A percentile compares a stretch with the other conserved stretches of the same genome.
These are phyloP conservation scores for Carpinus fangiana DNA, from an alignment of 306 rosid genomes.

Conservation along the genomic window DNA sequence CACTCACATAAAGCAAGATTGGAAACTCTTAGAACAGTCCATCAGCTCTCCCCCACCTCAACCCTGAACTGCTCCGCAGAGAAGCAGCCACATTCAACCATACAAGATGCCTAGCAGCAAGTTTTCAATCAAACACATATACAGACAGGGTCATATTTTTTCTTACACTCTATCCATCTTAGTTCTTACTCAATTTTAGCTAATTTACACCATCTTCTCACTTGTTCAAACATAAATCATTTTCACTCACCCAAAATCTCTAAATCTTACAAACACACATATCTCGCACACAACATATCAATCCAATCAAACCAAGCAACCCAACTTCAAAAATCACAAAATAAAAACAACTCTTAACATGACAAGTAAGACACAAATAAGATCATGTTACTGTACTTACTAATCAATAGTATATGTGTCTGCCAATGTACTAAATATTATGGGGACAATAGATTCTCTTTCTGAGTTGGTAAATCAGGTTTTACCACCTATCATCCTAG, in stretches of 20 bases:
- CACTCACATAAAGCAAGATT: not conserved
- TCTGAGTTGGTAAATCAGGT: too few relatives aligned
- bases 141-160: not conserved
- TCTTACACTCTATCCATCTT: too few relatives aligned
- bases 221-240: not conserved
- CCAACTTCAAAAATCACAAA: not conserved
- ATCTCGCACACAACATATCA: not conserved
- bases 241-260: not conserved
- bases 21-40: not conserved
- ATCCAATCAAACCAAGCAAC: not conserved
- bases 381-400: too few relatives aligned
- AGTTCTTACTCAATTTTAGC: not conserved
- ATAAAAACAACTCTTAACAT: not conserved
- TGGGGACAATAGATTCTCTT: too few relatives aligned
- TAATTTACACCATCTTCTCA: not conserved
- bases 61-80: not conserved
- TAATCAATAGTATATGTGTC: too few relatives aligned
- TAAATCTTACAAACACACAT: not conserved
- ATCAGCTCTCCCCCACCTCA: too few relatives aligned
- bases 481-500: too few relatives aligned
- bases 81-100: not conserved
- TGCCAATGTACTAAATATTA: too few relatives aligned
- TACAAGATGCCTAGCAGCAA: not conserved
- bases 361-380: too few relatives aligned
- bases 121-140: not conserved